These are phyloP conservation scores for Suillus cothurnatus DNA, from an alignment of 768 basidiomycete genomes.

Conservation along the genomic window DNA sequence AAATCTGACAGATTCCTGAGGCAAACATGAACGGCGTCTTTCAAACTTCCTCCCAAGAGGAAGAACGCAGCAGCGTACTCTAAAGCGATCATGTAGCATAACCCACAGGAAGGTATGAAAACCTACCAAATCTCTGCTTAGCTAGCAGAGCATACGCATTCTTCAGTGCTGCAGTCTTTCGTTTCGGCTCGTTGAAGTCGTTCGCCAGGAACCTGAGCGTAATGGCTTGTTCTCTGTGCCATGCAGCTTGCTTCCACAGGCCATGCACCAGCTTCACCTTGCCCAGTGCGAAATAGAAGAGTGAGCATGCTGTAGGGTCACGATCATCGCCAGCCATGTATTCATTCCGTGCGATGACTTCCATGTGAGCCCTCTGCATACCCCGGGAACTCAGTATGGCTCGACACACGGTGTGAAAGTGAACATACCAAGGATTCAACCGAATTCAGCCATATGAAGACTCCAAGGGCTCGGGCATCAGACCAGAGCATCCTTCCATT, in stretches of 20 bases:
- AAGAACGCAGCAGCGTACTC: conserved; percentile 99
- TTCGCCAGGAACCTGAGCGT: conserved; percentile 95
- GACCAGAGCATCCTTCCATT: conserved; percentile 88
- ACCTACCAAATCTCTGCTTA: conserved; percentile 89
- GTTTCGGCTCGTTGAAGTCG: conserved; percentile 80
- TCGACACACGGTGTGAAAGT: neutral
- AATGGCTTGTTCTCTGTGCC: conserved; percentile 85
- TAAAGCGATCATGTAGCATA: conserved; percentile 14
- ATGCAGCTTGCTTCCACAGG: conserved; percentile 92
- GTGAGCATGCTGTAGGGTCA: conserved; percentile 86
- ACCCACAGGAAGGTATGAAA: neutral
- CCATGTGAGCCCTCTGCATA: conserved; percentile 77
- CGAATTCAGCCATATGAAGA: conserved; percentile 87
- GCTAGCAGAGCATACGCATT: conserved; percentile 92
- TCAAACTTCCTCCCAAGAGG: conserved; percentile 82
- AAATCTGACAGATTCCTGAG: conserved; percentile 86
- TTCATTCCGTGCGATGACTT: conserved; percentile 87
- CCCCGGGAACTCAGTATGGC: conserved; percentile 6
- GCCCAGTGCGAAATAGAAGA: conserved; percentile 94
- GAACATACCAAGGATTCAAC: conserved; percentile 71
- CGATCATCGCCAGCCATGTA: conserved; percentile 87
- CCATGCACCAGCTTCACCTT: conserved; percentile 92
- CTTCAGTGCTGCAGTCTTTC: conserved; percentile 93
- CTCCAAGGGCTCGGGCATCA: conserved; percentile 83
- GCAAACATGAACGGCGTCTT: conserved; percentile 92